Conservation (phyloP, 768 basidiomycete genomes). For the Suillus plorans region DNA sequence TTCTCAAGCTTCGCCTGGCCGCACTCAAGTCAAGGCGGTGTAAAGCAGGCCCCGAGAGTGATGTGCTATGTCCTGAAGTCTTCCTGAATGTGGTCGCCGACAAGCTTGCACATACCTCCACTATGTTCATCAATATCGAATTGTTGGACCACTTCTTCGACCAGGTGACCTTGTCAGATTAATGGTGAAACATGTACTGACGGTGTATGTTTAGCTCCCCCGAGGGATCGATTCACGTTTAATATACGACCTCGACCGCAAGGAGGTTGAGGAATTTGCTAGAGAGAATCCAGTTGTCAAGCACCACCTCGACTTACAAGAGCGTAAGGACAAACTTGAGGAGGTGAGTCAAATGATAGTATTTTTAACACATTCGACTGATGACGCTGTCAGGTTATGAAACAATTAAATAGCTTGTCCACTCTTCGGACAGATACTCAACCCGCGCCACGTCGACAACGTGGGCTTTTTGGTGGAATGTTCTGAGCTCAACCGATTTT, state of each 20-base stretch:
- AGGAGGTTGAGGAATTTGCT: slow-evolving; percentile 88
- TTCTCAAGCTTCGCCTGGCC: slow-evolving; percentile 83
- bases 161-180: slow-evolving; percentile 56
- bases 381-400: slow-evolving; percentile 71
- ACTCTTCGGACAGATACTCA: slow-evolving; percentile 84
- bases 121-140: slow-evolving; percentile 99
- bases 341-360: slow-evolving; percentile 51
- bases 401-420: slow-evolving; percentile 89
- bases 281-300: slow-evolving; percentile 91
- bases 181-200: background rate
- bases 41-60: slow-evolving; percentile 81
- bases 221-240: slow-evolving; percentile 94
- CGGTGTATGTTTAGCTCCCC: slow-evolving; percentile 70
- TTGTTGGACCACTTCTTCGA: slow-evolving; percentile 98
- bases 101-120: slow-evolving; percentile 92
- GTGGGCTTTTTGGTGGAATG: slow-evolving; percentile 77
- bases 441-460: slow-evolving; percentile 67
- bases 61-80: slow-evolving; percentile 91
- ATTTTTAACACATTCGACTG: slow-evolving; percentile 11
- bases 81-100: slow-evolving; percentile 97
- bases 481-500: slow-evolving; percentile 41
- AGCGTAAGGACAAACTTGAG: slow-evolving; percentile 96
- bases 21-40: slow-evolving; percentile 91
- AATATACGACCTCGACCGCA: slow-evolving; percentile 89
- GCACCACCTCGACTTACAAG: slow-evolving; percentile 89